These are phyloP conservation scores for Bipolaris oryzae DNA, from an alignment of 2,329 filamentous ascomycete genomes.

Conservation along the genomic window DNA sequence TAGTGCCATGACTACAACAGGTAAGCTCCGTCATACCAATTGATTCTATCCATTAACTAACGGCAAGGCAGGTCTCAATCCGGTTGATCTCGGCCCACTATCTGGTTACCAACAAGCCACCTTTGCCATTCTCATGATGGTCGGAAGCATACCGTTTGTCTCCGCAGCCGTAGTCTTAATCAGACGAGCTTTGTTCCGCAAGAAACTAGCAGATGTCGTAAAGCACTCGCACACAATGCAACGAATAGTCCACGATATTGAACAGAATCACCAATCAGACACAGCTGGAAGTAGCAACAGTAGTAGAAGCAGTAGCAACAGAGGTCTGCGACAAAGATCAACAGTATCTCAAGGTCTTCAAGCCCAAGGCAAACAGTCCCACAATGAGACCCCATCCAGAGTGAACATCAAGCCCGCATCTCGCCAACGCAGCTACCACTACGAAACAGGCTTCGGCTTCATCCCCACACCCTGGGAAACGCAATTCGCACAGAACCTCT, in stretches of 20 bases:
- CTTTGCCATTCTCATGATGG: slow-evolving; percentile 33
- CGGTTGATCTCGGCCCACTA: slow-evolving; percentile 33
- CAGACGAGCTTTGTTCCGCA: slow-evolving; percentile 32
- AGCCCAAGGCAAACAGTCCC: slow-evolving; percentile 2
- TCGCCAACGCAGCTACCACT: slow-evolving; percentile 30
- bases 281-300: slow-evolving; percentile 6
- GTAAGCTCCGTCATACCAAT: slow-evolving; percentile 3
- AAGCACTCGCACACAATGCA: slow-evolving; percentile 34
- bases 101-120: slow-evolving; percentile 38
- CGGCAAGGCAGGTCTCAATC: slow-evolving; percentile 29
- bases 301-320: slow-evolving; percentile 13
- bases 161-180: slow-evolving; percentile 38
- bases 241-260: slow-evolving; percentile 33
- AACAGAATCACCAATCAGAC: slow-evolving; percentile 20
- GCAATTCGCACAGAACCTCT: slow-evolving; percentile 28
- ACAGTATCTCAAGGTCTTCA: not conserved
- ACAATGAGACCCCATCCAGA: slow-evolving; percentile 6
- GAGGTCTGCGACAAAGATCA: slow-evolving; percentile 12
- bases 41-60: not conserved
- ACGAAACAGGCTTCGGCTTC: slow-evolving; percentile 36
- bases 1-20: slow-evolving; percentile 43
- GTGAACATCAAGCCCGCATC: slow-evolving; percentile 18
- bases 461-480: slow-evolving; percentile 43
- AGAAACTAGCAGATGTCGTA: slow-evolving; percentile 36
- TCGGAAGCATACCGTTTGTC: slow-evolving; percentile 41